A percentile compares a stretch with the other conserved stretches of the same genome.
phyloP scores from a whole-genome alignment of 2,329 filamentous ascomycete genomes.

The Clonostachys chloroleuca region DNA sequence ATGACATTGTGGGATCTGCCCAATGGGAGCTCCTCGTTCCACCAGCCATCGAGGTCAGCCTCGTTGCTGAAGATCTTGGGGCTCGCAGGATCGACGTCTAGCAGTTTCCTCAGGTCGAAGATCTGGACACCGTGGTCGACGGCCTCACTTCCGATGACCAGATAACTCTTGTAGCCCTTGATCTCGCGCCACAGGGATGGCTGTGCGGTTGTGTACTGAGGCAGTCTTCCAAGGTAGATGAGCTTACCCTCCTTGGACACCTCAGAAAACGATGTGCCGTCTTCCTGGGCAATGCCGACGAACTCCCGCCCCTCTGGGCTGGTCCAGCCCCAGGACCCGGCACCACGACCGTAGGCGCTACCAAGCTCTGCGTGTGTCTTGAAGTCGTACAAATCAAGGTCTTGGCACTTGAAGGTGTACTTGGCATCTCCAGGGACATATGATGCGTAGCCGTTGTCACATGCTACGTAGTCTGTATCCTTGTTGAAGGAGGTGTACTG shows the following conservation, averaged over 20 bases:
- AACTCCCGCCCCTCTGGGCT: slow-evolving; percentile 24
- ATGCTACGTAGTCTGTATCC: slow-evolving; percentile 13
- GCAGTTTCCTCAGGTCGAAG: slow-evolving; percentile 49
- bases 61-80: slow-evolving; percentile 13
- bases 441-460: slow-evolving; percentile 11
- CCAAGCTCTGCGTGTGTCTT: slow-evolving; percentile 45
- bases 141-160: slow-evolving; percentile 31
- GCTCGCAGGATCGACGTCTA: slow-evolving; percentile 27
- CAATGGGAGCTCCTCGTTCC: slow-evolving; percentile 12
- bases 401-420: slow-evolving; percentile 13
- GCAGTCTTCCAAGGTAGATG: slow-evolving; percentile 33
- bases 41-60: slow-evolving; percentile 22
- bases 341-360: slow-evolving; percentile 21
- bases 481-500: slow-evolving; percentile 12
- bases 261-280: slow-evolving; percentile 39
- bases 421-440: slow-evolving; percentile 10
- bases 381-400: slow-evolving; percentile 48
- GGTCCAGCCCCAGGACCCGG: slow-evolving; percentile 34
- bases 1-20: slow-evolving; percentile 46
- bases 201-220: slow-evolving; percentile 6
- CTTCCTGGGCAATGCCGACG: slow-evolving; percentile 13
- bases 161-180: slow-evolving; percentile 20
- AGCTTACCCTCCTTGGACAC: slow-evolving; percentile 31
- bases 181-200: slow-evolving; percentile 24
- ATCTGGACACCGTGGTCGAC: slow-evolving; percentile 52